Base-by-base conservation (phyloP, 148 eudicot species). In the Amaranthus hypochondriacus region DNA sequence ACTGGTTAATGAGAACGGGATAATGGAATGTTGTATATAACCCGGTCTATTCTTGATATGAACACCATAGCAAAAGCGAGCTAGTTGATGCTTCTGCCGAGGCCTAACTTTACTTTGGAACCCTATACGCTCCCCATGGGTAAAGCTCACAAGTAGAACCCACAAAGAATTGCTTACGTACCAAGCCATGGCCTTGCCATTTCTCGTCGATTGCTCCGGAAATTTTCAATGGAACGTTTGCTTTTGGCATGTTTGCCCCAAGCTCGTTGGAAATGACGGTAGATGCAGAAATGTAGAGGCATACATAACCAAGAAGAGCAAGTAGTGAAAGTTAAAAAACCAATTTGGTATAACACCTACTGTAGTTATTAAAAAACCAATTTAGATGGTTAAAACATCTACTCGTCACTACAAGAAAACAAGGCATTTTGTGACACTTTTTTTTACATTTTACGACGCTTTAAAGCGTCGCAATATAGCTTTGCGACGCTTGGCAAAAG, bases 241-340 rank as follows among this genome's bases (percentile, higher is more conserved):
- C 74, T 43, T 62, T 48, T 6, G 90, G 59, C 14, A 56, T 82
- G 77, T 86, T 85, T 2, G 93, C 89, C n/a, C 97, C 93, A 0
- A 92, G 87, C 80, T 90, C 90, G 8, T 92, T 90, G 4, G 96
- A 88, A 57, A 92, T 86, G 4, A 96, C 85, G 39, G 88, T 90
- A 48, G 97, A 92, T 1, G 93, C 96, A 46, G 86, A 81, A 0
- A 93, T 88, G 14, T 93, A 77, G 2, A 92, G 75, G 1, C 93
- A 90, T 88, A 80, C 96, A 88, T 90, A 7, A 90, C 73, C 0
- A 96, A 87, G 81, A 62, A 90, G n/a, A 92, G 78, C 66, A 92
- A 73, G 83, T 90, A 92, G 74, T 92, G 96, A 53, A 92, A 92
- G 77, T 92, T 90, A 8, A 92, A 76, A 28, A 28, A 28, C 39